phyloP scores from a whole-genome alignment of 1,284 basidiomycete genomes.

The Phylloporus sp. region DNA sequence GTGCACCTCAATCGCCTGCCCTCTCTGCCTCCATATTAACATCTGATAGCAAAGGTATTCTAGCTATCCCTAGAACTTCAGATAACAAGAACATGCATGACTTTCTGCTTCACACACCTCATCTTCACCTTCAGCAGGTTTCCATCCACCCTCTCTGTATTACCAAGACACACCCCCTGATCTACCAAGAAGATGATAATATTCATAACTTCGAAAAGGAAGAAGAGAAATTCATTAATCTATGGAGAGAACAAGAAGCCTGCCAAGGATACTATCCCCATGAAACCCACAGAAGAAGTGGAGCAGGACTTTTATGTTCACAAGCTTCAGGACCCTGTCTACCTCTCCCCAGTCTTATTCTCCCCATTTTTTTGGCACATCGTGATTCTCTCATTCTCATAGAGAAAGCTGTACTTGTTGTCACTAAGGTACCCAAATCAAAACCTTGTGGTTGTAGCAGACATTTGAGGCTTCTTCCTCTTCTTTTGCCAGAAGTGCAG shows the following conservation, averaged over 20 bases:
- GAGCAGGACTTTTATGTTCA: no score
- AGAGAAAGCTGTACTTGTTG: conserved; percentile 1
- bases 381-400: conserved; percentile 33
- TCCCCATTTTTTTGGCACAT: conserved; percentile 29
- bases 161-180: no score
- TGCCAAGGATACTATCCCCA: no score
- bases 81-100: conserved; percentile 28
- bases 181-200: no score
- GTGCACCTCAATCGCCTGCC: conserved; percentile 30
- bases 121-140: conserved; percentile 31
- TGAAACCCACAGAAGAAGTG: no score
- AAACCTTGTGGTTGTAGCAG: conserved; percentile 30
- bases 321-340: no score
- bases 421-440: conserved; percentile 3
- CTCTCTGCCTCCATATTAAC: conserved; percentile 36
- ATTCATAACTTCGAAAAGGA: no score
- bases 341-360: no score
- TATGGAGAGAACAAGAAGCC: no score
- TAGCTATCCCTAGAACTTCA: conserved; percentile 29
- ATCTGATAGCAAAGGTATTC: conserved; percentile 30
- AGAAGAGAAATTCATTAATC: no score
- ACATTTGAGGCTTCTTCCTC: conserved; percentile 42
- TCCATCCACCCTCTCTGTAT: conserved; percentile 42
- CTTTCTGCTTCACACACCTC: conserved; percentile 25
- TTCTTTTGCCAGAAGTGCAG: conserved; percentile 31